A percentile compares a stretch with the other conserved stretches of the same genome.
phyloP scores from a whole-genome alignment of 352 stramenopile genomes.

The Phytopythium mirpurense region DNA sequence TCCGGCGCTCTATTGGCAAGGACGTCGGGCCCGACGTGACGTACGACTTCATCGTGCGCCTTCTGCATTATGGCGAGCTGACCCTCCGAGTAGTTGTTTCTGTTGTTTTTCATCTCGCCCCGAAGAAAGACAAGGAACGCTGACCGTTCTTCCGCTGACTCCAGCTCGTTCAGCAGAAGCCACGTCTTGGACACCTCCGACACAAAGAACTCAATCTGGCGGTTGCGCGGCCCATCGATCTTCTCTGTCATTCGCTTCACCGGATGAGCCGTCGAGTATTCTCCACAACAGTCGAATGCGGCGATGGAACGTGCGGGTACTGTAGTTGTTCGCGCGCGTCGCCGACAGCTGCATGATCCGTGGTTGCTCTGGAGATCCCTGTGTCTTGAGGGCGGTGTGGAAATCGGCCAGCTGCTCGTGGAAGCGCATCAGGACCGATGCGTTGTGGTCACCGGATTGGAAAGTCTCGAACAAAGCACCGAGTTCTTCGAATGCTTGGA shows the following conservation, averaged over 20 bases:
- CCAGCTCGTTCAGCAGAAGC: neutral
- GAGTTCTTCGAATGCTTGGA: too few species aligned
- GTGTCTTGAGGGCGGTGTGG: too few species aligned
- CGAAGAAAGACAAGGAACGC: neutral
- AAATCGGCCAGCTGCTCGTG: neutral
- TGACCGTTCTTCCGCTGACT: neutral
- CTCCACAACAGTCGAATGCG: neutral
- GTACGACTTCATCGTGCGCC: neutral
- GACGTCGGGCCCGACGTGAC: neutral
- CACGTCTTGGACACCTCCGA: slow-evolving; percentile 2
- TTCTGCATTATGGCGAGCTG: slow-evolving; percentile 2
- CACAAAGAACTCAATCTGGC: slow-evolving; percentile 4
- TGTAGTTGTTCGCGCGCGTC: neutral
- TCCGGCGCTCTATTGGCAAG: neutral
- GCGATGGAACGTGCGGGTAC: neutral
- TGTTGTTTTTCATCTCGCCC: neutral
- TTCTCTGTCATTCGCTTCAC: neutral
- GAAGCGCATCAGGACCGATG: neutral
- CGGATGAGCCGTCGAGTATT: neutral
- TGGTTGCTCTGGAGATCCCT: too few species aligned
- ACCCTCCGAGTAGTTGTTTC: neutral
- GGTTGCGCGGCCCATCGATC: neutral
- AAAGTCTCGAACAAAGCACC: too few species aligned
- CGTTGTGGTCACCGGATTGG: too few species aligned
- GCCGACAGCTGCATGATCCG: slow-evolving; percentile 1